A percentile compares a stretch with the other conserved stretches of the same genome.
phyloP scores from a whole-genome alignment of 2,329 filamentous ascomycete species.

The Rutstroemia sp. region DNA sequence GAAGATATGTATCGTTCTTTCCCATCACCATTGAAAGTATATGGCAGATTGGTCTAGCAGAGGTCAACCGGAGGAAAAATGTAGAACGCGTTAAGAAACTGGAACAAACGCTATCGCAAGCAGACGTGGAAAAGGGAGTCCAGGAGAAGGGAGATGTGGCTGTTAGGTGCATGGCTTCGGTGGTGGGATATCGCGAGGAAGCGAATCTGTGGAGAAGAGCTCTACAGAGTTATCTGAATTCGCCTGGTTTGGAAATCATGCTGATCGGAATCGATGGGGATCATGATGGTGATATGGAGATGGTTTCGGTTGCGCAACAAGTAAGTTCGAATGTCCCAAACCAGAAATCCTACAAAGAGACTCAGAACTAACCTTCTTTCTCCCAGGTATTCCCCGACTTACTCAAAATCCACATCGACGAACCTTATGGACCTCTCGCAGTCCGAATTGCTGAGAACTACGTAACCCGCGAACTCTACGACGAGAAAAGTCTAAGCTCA shows the following conservation, averaged over 20 bases:
- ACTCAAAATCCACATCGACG: conserved; percentile 14
- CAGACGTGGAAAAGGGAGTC: conserved; percentile 12
- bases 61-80: conserved; percentile 15
- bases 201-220: conserved; percentile 12
- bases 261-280: conserved; percentile 16
- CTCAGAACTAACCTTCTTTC: not conserved
- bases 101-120: conserved; percentile 4
- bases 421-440: conserved; percentile 13
- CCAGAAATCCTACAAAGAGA: not conserved
- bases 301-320: conserved; percentile 15
- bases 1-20: conserved; percentile 8
- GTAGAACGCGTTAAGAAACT: conserved; percentile 8
- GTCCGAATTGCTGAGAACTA: conserved; percentile 13
- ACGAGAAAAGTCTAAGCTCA: conserved; percentile 1
- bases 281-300: conserved; percentile 14
- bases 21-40: conserved; percentile 15
- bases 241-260: conserved; percentile 13
- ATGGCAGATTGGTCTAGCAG: conserved; percentile 15
- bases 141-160: conserved; percentile 6
- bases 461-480: conserved; percentile 9
- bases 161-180: conserved; percentile 12
- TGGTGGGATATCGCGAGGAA: conserved; percentile 16
- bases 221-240: conserved; percentile 13
- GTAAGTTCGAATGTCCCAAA: not conserved
- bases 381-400: conserved; percentile 13